A percentile compares a stretch with the other conserved stretches of the same genome.
Evolutionary conservation across 805 yeast genomes (phyloP).

Genomic region (Wickerhamomyces alni): DNA sequence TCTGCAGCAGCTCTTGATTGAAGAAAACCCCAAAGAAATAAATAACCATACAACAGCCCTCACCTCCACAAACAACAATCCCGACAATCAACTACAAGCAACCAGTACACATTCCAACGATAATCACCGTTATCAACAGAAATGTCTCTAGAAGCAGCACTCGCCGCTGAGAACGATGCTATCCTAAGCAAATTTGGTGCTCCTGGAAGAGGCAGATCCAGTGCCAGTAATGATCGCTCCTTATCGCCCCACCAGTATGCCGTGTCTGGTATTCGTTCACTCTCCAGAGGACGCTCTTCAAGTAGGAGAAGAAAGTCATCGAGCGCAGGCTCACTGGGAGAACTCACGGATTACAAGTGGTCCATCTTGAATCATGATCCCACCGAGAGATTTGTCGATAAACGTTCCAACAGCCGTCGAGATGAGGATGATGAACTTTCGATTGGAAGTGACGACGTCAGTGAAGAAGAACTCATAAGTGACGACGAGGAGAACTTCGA

Average conservation of each 20-base stretch:
- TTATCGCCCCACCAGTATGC: slow-evolving; percentile 2
- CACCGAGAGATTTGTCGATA: slow-evolving; percentile 44
- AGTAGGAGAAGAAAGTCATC: slow-evolving; percentile 13
- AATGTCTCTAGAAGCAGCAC: slow-evolving; percentile 13
- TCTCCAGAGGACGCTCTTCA: slow-evolving; percentile 7
- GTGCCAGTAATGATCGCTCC: slow-evolving; percentile 8
- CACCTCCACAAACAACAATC: too few relatives aligned
- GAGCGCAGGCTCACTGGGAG: slow-evolving; percentile 25
- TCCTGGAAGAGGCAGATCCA: slow-evolving; percentile 2
- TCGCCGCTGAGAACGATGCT: slow-evolving; percentile 10
- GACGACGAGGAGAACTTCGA: slow-evolving; percentile 36
- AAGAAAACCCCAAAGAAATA: too few relatives aligned
- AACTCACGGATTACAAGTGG: slow-evolving; percentile 38
- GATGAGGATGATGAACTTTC: slow-evolving; percentile 16
- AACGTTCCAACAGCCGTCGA: slow-evolving; percentile 5
- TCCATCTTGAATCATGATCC: slow-evolving; percentile 72
- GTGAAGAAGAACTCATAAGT: slow-evolving; percentile 55
- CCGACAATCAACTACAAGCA: too few relatives aligned
- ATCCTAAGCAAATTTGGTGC: slow-evolving; percentile 4
- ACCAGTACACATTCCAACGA: too few relatives aligned
- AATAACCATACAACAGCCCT: too few relatives aligned
- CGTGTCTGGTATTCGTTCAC: slow-evolving; percentile 1
- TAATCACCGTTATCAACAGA: too few relatives aligned
- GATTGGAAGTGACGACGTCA: slow-evolving; percentile 20
- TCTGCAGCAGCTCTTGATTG: too few relatives aligned